Conservation (phyloP, 352 stramenopile genomes). For the Phytophthora pinifolia region DNA sequence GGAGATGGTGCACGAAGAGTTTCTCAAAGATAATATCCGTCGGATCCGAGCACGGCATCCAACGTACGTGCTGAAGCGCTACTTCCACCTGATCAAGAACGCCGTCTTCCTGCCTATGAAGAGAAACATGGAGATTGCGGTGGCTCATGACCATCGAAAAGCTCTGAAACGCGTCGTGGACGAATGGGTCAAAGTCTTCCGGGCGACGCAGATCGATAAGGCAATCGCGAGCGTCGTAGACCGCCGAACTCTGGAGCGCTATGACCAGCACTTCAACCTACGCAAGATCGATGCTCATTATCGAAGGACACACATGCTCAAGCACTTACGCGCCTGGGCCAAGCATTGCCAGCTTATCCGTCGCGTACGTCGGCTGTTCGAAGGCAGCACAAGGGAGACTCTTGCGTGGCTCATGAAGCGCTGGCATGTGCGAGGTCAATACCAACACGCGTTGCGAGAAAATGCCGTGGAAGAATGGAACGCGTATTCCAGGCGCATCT, state of each 20-base stretch:
- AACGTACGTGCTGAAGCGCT: conserved; percentile 43
- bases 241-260: conserved; percentile 58
- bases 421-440: conserved; percentile 55
- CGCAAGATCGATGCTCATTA: conserved; percentile 73
- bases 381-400: conserved; percentile 53
- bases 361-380: conserved; percentile 62
- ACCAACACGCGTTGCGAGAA: conserved; percentile 53
- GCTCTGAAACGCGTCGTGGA: conserved; percentile 29
- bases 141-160: conserved; percentile 38
- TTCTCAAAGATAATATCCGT: conserved; percentile 78
- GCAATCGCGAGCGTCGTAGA: conserved; percentile 50
- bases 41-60: conserved; percentile 39
- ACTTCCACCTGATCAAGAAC: conserved; percentile 48
- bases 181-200: conserved; percentile 55
- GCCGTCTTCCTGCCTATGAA: conserved; percentile 49
- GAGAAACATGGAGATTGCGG: conserved; percentile 33
- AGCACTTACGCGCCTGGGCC: conserved; percentile 61
- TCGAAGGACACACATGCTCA: conserved; percentile 38
- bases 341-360: conserved; percentile 51
- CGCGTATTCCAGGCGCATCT: conserved; percentile 62
- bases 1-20: conserved; percentile 81
- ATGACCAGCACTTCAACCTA: conserved; percentile 73
- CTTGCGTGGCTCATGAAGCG: conserved; percentile 38
- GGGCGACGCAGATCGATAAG: conserved; percentile 57
- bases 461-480: conserved; percentile 60